Conservation (phyloP, 352 stramenopile genomes). For the Phytopythium chamaehyphon region DNA sequence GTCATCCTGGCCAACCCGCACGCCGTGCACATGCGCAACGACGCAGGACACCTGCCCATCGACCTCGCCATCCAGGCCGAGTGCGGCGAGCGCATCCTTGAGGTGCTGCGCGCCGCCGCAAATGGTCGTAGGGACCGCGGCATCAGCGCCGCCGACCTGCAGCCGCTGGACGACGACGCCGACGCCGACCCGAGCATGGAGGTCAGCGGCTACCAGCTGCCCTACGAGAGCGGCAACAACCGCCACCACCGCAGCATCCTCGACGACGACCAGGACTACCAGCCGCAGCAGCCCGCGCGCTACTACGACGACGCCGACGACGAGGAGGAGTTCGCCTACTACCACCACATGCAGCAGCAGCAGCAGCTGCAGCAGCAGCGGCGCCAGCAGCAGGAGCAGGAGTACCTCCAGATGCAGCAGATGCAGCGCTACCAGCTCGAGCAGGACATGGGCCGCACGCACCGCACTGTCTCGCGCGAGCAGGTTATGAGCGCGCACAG, state of each 20-base stretch:
- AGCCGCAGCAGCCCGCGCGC: constrained; percentile 18
- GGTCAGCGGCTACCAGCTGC: constrained; percentile 34
- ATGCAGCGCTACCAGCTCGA: constrained; percentile 31
- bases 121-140: constrained; percentile 34
- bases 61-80: constrained; percentile 73
- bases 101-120: constrained; percentile 57
- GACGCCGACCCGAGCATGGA: constrained; percentile 31
- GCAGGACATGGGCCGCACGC: constrained; percentile 14
- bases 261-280: constrained; percentile 23
- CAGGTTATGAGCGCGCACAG: constrained; percentile 17
- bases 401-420: constrained; percentile 35
- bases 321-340: constrained; percentile 15
- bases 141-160: constrained; percentile 9
- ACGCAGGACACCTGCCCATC: constrained; percentile 70
- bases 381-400: constrained; percentile 23
- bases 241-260: constrained; percentile 27
- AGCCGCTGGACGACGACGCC: constrained; percentile 25
- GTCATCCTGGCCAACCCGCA: constrained; percentile 78
- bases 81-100: constrained; percentile 66
- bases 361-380: constrained; percentile 9
- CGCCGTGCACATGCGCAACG: constrained; percentile 63
- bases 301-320: constrained; percentile 34
- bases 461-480: constrained; percentile 21
- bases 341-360: constrained; percentile 8
- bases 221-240: constrained; percentile 29